Conservation (phyloP, 768 basidiomycete genomes). For the Russula sp. region DNA sequence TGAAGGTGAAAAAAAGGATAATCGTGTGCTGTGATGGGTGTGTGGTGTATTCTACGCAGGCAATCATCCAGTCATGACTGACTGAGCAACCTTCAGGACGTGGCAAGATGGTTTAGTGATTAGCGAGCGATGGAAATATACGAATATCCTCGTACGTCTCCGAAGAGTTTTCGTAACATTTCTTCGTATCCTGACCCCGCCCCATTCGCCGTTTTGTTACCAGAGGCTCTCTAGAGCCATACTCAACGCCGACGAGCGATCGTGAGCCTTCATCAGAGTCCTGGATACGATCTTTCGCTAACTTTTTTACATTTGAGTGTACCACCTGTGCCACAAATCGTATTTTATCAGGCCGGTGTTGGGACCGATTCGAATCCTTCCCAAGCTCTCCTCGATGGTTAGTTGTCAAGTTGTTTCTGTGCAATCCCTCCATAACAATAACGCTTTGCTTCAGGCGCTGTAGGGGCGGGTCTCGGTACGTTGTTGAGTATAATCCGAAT, state of each 20-base stretch:
- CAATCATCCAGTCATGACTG: not conserved
- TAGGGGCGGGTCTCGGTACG: conserved; percentile 59
- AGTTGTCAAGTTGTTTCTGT: conserved; percentile 15
- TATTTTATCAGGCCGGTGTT: conserved; percentile 42
- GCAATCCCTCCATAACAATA: conserved; percentile 5
- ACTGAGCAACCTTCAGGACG: conserved; percentile 44
- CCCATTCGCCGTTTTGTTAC: not conserved
- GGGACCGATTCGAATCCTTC: conserved; percentile 56
- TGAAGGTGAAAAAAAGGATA: conserved; percentile 41
- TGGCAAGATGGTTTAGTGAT: conserved; percentile 59
- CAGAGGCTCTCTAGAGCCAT: conserved; percentile 37
- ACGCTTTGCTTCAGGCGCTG: conserved; percentile 47
- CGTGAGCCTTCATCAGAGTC: conserved; percentile 29
- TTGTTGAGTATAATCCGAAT: not conserved
- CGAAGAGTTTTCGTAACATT: not conserved
- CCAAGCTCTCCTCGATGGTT: conserved; percentile 60
- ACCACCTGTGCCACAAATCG: conserved; percentile 36
- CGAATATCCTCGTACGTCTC: conserved; percentile 36
- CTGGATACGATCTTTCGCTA: not conserved
- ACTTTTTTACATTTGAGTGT: conserved; percentile 25
- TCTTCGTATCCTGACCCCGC: not conserved
- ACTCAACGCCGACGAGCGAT: conserved; percentile 36
- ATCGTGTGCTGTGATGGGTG: conserved; percentile 77
- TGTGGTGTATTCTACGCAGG: conserved; percentile 29
- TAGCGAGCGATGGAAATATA: conserved; percentile 36